A percentile compares a stretch with the other conserved stretches of the same genome.
Conservation (phyloP, 441 rosid species). For the Erodium moschatum region DNA sequence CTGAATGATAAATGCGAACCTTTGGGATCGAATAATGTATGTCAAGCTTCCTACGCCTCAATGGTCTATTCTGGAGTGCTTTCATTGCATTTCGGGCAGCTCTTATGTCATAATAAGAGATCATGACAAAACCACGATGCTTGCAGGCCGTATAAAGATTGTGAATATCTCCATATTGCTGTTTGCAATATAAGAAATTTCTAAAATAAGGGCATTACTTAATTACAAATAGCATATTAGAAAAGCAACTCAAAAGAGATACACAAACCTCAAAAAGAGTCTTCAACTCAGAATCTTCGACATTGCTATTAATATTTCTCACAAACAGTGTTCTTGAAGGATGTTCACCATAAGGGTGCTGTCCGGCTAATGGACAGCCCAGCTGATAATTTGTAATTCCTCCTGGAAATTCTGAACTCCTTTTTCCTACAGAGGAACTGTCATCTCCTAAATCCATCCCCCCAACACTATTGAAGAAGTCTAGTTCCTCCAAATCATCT, state of each 20-base stretch:
- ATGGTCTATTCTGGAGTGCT: constrained; percentile 38
- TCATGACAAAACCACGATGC: constrained; percentile 49
- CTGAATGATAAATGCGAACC: constrained; percentile 23
- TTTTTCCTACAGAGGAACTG: constrained; percentile 24
- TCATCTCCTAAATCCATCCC: constrained; percentile 63
- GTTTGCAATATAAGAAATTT: constrained; percentile 21
- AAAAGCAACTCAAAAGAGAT: constrained; percentile 12
- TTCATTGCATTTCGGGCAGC: constrained; percentile 50
- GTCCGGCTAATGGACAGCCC: constrained; percentile 31
- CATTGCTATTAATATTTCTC: constrained; percentile 47
- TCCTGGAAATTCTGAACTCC: constrained; percentile 28
- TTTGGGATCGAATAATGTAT: constrained; percentile 52
- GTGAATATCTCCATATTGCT: constrained; percentile 51
- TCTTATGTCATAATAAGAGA: constrained; percentile 56
- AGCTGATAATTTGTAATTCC: constrained; percentile 31
- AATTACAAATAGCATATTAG: constrained; percentile 12
- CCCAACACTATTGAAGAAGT: constrained; percentile 55
- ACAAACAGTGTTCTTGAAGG: constrained; percentile 60
- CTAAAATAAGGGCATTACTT: constrained; percentile 6
- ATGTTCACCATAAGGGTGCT: constrained; percentile 38
- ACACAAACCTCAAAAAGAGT: constrained; percentile 45
- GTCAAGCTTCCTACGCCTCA: constrained; percentile 43
- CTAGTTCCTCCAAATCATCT: constrained; percentile 52
- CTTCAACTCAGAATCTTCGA: constrained; percentile 53
- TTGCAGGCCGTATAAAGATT: constrained; percentile 51